Evolutionary conservation across 306 rosid genomes (phyloP).

Genomic region (Glycyrrhiza uralensis): DNA sequence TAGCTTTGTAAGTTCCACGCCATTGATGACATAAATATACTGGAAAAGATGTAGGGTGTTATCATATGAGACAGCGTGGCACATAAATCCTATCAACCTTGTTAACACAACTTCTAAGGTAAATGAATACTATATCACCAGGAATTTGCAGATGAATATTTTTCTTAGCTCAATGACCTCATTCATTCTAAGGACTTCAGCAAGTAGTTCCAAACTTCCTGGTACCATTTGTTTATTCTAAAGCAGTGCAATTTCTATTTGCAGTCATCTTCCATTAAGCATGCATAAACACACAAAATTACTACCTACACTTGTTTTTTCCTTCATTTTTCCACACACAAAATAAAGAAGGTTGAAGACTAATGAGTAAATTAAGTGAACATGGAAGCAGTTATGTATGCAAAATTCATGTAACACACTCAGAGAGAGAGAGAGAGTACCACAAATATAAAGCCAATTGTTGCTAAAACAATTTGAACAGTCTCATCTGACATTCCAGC

Average conservation of each 20-base stretch:
- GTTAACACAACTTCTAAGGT: background rate
- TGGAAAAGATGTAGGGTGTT: slow-evolving; percentile 32
- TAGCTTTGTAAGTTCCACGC: slow-evolving; percentile 62
- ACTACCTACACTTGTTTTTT: background rate
- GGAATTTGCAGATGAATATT: background rate
- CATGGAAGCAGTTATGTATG: background rate
- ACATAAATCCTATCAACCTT: background rate
- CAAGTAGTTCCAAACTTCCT: background rate
- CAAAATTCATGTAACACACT: background rate
- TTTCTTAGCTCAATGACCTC: background rate
- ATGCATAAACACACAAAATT: background rate
- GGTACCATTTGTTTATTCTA: background rate
- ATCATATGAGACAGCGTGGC: slow-evolving; percentile 2
- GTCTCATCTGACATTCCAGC: slow-evolving; percentile 59
- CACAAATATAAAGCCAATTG: slow-evolving; percentile 63
- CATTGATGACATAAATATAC: slow-evolving; percentile 66
- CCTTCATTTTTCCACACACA: background rate
- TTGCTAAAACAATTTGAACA: slow-evolving; percentile 67
- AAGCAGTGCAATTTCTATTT: background rate
- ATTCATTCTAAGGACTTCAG: background rate
- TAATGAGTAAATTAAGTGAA: background rate
- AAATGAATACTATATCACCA: background rate
- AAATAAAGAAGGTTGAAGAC: background rate
- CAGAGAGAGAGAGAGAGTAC: slow-evolving; percentile 33
- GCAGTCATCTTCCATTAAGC: background rate